Conservation (phyloP, 1,139 yeast species). For the Hemisphaericaspora xylofermentans region DNA sequence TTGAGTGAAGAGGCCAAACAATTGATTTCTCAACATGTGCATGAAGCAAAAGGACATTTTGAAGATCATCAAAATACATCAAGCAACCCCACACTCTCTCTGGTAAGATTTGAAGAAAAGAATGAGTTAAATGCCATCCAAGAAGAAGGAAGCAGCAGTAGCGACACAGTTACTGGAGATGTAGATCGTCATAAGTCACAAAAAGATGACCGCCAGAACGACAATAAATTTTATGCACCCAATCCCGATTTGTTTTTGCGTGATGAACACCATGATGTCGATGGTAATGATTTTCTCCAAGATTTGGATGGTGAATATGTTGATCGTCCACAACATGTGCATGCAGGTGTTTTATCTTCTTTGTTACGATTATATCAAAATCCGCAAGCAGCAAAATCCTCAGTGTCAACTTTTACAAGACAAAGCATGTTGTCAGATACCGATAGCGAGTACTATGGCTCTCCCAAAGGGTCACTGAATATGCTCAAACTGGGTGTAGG, state of each 20-base stretch:
- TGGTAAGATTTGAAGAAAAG: not conserved
- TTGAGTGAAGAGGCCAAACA: conserved; percentile 43
- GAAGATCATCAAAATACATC: not conserved
- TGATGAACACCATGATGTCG: conserved; percentile 22
- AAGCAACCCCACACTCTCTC: not conserved
- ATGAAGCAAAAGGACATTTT: conserved; percentile 17
- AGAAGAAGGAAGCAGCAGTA: conserved; percentile 6
- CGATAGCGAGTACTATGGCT: conserved; percentile 10
- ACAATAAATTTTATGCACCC: conserved; percentile 37
- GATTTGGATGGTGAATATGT: conserved; percentile 48
- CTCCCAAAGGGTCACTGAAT: conserved; percentile 13
- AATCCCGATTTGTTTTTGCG: conserved; percentile 46
- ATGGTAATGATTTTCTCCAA: conserved; percentile 30
- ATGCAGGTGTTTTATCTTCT: conserved; percentile 82
- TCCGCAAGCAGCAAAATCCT: conserved; percentile 32
- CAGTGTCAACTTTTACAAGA: conserved; percentile 10
- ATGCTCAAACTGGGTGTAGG: conserved; percentile 29
- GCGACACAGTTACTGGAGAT: conserved; percentile 8
- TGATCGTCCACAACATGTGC: conserved; percentile 72
- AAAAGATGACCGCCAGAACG: too few relatives aligned
- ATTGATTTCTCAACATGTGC: conserved; percentile 38
- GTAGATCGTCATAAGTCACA: conserved; percentile 6
- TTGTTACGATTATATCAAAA: conserved; percentile 64
- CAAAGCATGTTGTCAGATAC: conserved; percentile 9
- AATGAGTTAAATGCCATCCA: not conserved